A percentile compares a stretch with the other conserved stretches of the same genome.
Conservation (phyloP, 2,329 filamentous ascomycete genomes). For the Xylaria sp. region DNA sequence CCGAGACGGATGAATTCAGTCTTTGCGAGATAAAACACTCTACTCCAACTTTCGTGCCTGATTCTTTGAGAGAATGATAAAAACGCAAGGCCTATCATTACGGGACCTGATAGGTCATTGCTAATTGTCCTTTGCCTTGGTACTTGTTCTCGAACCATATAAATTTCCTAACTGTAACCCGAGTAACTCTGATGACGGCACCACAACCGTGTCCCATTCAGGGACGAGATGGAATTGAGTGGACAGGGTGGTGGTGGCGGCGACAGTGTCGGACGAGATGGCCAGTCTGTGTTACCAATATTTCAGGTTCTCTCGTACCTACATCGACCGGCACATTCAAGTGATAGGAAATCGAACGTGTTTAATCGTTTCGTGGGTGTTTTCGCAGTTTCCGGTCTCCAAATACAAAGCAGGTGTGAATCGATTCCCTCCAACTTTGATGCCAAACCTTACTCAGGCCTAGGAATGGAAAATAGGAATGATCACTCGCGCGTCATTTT, state of each 20-base stretch:
- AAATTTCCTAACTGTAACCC: background rate
- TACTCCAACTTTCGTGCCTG: slow-evolving; percentile 21
- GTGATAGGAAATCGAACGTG: background rate
- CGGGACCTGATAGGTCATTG: background rate
- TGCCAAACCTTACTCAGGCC: background rate
- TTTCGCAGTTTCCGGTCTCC: background rate
- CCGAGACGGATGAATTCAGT: slow-evolving; percentile 42
- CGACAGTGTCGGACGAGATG: background rate
- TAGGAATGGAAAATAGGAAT: background rate
- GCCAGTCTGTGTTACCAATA: background rate
- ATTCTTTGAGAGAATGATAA: background rate
- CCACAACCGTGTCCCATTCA: background rate
- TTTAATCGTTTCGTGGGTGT: background rate
- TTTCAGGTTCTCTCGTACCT: background rate
- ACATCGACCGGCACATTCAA: background rate
- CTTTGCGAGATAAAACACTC: slow-evolving; percentile 34
- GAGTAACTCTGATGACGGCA: background rate
- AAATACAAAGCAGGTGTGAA: background rate
- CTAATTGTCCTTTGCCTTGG: background rate
- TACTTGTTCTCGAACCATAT: background rate
- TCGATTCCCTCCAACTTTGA: background rate
- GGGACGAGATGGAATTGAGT: background rate
- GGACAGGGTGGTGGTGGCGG: background rate
- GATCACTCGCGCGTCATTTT: background rate
- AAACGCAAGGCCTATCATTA: background rate